Percentiles rank a stretch among this genome's conserved stretches.
Evolutionary conservation across 768 basidiomycete species (phyloP).

Genomic region (Psilocybe sp.): DNA sequence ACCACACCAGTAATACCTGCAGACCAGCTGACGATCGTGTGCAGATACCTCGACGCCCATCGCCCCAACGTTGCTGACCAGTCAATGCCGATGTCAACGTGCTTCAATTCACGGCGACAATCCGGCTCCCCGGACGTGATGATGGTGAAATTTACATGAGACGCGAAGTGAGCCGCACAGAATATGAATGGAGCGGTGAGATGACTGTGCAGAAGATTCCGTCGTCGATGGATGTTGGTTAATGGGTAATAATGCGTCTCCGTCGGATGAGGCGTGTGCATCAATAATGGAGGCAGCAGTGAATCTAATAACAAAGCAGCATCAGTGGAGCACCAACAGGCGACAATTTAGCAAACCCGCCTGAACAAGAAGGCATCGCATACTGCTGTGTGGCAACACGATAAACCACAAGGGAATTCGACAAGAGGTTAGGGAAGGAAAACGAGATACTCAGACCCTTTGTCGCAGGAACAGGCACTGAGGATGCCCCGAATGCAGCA

Average conservation of each 20-base stretch:
- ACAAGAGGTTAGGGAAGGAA: slow-evolving; percentile 52
- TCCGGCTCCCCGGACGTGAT: slow-evolving; percentile 49
- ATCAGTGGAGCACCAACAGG: slow-evolving; percentile 2
- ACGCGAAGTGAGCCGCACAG: slow-evolving; percentile 18
- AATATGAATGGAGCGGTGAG: slow-evolving; percentile 65
- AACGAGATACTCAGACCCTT: slow-evolving; percentile 41
- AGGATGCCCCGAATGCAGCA: slow-evolving; percentile 30
- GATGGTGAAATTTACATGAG: slow-evolving; percentile 53
- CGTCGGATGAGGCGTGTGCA: slow-evolving; percentile 52
- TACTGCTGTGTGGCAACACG: slow-evolving; percentile 36
- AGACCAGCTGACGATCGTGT: slow-evolving; percentile 69
- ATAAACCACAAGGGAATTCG: slow-evolving; percentile 67
- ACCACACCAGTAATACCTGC: slow-evolving; percentile 64
- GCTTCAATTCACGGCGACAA: slow-evolving; percentile 40
- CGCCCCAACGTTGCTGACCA: slow-evolving; percentile 70
- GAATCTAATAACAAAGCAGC: slow-evolving; percentile 34
- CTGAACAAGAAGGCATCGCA: slow-evolving; percentile 31
- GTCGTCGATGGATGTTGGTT: slow-evolving; percentile 26
- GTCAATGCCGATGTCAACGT: slow-evolving; percentile 60
- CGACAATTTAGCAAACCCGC: slow-evolving; percentile 17
- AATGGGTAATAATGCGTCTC: slow-evolving; percentile 74
- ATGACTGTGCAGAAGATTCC: slow-evolving; percentile 67
- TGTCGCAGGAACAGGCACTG: slow-evolving; percentile 30
- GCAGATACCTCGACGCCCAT: slow-evolving; percentile 71
- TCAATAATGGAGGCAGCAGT: slow-evolving; percentile 62